A percentile compares a stretch with the other conserved stretches of the same genome.
phyloP scores from a whole-genome alignment of 2,329 filamentous ascomycete genomes.

The Penicillium sp. region DNA sequence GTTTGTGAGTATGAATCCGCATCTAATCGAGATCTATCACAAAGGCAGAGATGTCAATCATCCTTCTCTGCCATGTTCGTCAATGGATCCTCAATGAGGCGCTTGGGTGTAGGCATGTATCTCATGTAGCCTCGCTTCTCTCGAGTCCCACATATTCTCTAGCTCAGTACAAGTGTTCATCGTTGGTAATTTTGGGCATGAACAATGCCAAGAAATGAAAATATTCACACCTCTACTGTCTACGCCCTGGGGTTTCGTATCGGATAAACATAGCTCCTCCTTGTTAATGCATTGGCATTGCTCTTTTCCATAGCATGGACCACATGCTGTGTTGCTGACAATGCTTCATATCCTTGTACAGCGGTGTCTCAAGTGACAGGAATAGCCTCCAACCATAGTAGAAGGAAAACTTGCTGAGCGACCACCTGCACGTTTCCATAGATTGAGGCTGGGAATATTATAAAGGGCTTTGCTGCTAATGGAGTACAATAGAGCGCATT shows the following conservation, averaged over 20 bases:
- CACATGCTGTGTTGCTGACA: slow-evolving; percentile 1
- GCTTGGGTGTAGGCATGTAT: not conserved
- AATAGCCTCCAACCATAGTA: slow-evolving; percentile 3
- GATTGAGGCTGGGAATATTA: not conserved
- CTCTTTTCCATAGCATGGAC: not conserved
- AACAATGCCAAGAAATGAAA: not conserved
- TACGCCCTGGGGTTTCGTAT: not conserved
- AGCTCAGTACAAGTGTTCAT: not conserved
- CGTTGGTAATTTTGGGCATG: not conserved
- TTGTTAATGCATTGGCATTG: not conserved
- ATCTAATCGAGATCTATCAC: slow-evolving; percentile 5
- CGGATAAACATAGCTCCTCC: not conserved
- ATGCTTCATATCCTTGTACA: slow-evolving; percentile 1
- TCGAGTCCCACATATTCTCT: not conserved
- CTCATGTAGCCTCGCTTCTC: not conserved
- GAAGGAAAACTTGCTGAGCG: not conserved
- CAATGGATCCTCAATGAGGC: slow-evolving; percentile 4
- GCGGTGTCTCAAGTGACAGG: slow-evolving; percentile 7
- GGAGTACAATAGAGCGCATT: not conserved
- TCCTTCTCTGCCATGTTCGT: slow-evolving; percentile 6
- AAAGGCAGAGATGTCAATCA: not conserved
- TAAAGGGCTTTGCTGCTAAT: not conserved
- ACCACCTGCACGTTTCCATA: not conserved
- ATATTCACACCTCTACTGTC: not conserved
- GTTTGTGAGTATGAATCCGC: not conserved